Conservation (phyloP, 208 protist species). For the Trichomonas gallinae region DNA sequence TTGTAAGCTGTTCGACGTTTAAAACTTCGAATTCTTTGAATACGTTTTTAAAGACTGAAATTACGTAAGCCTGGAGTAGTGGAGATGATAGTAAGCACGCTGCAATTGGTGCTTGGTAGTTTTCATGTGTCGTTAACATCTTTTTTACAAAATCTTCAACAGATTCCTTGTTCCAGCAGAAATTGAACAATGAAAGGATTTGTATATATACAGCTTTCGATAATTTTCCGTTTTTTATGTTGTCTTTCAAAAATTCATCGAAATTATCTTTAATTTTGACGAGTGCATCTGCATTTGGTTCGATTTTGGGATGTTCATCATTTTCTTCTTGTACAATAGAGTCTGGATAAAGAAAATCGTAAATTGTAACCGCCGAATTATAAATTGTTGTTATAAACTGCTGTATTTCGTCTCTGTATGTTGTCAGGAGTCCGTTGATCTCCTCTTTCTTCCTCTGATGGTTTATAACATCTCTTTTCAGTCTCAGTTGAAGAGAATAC, state of each 20-base stretch:
- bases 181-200: not conserved
- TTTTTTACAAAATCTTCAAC: not conserved
- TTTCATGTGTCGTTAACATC: not conserved
- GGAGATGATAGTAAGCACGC: not conserved
- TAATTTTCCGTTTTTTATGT: not conserved
- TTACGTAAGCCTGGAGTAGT: not conserved
- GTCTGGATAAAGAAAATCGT: not conserved
- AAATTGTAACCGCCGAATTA: not conserved
- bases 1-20: not conserved
- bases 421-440: not conserved
- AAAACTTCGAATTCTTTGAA: not conserved
- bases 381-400: not conserved
- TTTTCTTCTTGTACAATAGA: not conserved
- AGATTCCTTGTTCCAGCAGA: not conserved
- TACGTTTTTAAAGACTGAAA: not conserved
- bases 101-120: not conserved
- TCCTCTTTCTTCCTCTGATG: not conserved
- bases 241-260: not conserved
- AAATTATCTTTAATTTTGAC: not conserved
- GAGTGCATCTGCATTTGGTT: not conserved
- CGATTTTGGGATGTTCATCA: not conserved
- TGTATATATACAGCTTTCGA: not conserved
- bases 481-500: not conserved
- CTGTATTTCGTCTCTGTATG: not conserved
- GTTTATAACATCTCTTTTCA: not conserved